A percentile compares a stretch with the other conserved stretches of the same genome.
These are phyloP conservation scores for Metarhizium anisopliae DNA, from an alignment of 2,329 filamentous ascomycete genomes.

Conservation along the genomic window DNA sequence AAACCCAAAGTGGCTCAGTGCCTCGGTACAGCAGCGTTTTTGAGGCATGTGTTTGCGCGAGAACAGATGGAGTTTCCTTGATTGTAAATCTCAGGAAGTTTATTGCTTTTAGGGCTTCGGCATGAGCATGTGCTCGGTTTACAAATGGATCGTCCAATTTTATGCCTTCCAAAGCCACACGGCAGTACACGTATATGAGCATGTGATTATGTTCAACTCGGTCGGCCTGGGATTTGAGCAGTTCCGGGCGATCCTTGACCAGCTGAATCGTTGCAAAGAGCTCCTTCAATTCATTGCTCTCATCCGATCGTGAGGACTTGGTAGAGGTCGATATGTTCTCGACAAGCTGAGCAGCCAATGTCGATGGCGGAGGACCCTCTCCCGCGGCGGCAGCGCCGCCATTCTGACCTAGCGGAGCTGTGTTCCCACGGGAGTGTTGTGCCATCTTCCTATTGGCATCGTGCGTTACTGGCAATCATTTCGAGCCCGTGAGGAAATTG, in stretches of 20 bases:
- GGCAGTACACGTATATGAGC: conserved; percentile 74
- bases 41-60: conserved; percentile 36
- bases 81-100: conserved; percentile 69
- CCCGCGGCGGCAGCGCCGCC: conserved; percentile 10
- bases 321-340: conserved; percentile 64
- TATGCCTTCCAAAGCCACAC: conserved; percentile 66
- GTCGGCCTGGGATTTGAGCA: conserved; percentile 54
- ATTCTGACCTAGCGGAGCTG: conserved; percentile 8
- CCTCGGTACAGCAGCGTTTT: conserved; percentile 42
- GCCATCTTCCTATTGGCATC: conserved; percentile 22
- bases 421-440: conserved; percentile 13
- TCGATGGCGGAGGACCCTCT: conserved; percentile 56
- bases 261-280: conserved; percentile 51
- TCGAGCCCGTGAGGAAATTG: background rate
- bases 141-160: conserved; percentile 61
- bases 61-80: conserved; percentile 62
- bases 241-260: conserved; percentile 39
- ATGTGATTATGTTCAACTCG: conserved; percentile 72
- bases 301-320: conserved; percentile 52
- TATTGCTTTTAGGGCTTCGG: conserved; percentile 62
- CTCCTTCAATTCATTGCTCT: conserved; percentile 65
- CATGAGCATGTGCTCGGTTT: conserved; percentile 41
- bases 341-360: conserved; percentile 79
- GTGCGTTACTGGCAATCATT: conserved; percentile 3
- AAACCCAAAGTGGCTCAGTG: conserved; percentile 54